A percentile compares a stretch with the other conserved stretches of the same genome.
Conservation (phyloP, 2,329 filamentous ascomycete genomes). For the Lithohypha guttulata region DNA sequence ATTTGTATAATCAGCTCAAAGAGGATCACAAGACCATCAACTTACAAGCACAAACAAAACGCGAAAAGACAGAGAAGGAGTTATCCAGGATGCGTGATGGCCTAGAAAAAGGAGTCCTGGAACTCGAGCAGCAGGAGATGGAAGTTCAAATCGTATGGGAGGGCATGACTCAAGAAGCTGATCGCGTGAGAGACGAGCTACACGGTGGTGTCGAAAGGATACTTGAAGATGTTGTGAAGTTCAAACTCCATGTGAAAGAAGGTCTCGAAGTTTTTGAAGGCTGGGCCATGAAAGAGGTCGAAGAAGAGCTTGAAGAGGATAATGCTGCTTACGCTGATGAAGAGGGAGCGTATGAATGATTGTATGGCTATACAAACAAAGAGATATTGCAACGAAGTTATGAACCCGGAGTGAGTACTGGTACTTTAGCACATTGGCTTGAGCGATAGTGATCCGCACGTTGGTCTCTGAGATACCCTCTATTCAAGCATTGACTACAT, state of each 20-base stretch:
- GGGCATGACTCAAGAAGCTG: conserved; percentile 21
- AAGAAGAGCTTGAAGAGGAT: conserved; percentile 55
- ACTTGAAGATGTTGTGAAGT: conserved; percentile 93
- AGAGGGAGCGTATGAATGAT: conserved; percentile 4
- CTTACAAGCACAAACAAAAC: conserved; percentile 79
- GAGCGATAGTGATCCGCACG: too few species aligned
- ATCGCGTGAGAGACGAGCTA: conserved; percentile 71
- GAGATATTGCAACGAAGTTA: too few species aligned
- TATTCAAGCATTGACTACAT: too few species aligned
- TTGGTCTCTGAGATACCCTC: too few species aligned
- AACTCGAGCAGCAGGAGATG: conserved; percentile 53
- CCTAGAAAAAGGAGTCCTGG: conserved; percentile 26
- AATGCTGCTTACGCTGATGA: background rate
- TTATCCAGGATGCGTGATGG: conserved; percentile 43
- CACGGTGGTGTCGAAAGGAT: conserved; percentile 94
- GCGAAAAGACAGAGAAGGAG: conserved; percentile 98
- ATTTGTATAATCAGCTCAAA: conserved; percentile 77
- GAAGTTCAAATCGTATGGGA: conserved; percentile 22
- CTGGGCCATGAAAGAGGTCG: conserved; percentile 88
- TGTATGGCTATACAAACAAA: too few species aligned
- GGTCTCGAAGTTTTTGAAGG: conserved; percentile 86
- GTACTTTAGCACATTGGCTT: too few species aligned
- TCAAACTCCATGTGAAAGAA: conserved; percentile 95
- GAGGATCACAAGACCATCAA: conserved; percentile 81
- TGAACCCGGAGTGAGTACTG: too few species aligned